Evolutionary conservation across 805 yeast species (phyloP).

Genomic region (Sporopachydermia quercuum): DNA sequence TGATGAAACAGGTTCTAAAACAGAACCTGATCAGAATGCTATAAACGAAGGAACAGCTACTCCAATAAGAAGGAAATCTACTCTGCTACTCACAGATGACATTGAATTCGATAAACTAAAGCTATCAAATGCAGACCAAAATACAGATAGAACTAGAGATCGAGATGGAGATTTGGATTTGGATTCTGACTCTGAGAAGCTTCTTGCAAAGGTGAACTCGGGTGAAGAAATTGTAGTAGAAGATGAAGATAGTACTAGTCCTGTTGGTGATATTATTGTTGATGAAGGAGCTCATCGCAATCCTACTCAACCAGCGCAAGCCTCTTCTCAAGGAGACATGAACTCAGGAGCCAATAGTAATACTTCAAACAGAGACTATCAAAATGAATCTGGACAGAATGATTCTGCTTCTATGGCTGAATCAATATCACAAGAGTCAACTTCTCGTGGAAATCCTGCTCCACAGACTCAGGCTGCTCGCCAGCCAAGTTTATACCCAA

Average conservation of each 20-base stretch:
- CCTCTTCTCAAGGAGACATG: not conserved
- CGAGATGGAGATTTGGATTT: constrained; percentile 8
- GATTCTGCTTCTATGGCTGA: constrained; percentile 5
- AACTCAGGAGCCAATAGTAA: constrained; percentile 5
- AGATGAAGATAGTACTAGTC: constrained; percentile 1
- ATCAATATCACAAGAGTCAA: constrained; percentile 3
- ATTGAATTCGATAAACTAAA: constrained; percentile 38
- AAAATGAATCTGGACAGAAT: not conserved
- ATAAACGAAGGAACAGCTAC: constrained; percentile 5
- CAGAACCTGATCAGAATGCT: not conserved
- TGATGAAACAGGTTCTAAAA: not conserved
- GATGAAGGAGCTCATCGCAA: constrained; percentile 1
- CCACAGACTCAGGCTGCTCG: constrained; percentile 7
- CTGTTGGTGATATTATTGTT: not conserved
- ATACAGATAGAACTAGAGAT: constrained; percentile 16
- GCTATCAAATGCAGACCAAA: constrained; percentile 19
- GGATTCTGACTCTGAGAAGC: constrained; percentile 9
- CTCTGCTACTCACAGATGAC: constrained; percentile 58
- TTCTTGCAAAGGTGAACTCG: constrained; percentile 17
- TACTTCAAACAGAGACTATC: constrained; percentile 6
- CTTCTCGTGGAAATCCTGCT: constrained; percentile 1
- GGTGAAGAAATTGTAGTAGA: constrained; percentile 17
- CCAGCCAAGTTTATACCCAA: constrained; percentile 19
- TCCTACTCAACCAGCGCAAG: constrained; percentile 6
- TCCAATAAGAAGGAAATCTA: constrained; percentile 43